phyloP scores from a whole-genome alignment of 305 asterid genomes.

The Caryopteris hybrid region DNA sequence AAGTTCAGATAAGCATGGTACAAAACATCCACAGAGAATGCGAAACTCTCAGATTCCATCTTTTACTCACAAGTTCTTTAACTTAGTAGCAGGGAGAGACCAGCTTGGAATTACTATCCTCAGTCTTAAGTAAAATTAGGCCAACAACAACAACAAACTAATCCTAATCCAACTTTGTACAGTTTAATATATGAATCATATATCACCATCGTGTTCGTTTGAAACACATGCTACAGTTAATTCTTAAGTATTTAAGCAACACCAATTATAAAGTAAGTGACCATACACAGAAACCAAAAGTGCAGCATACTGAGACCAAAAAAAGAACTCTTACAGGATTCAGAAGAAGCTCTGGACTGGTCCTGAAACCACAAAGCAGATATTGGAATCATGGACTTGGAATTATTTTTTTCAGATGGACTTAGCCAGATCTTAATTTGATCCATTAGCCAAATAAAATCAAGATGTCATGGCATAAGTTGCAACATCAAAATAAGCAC shows the following conservation, averaged over 20 bases:
- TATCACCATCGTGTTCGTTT: background rate
- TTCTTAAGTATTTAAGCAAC: background rate
- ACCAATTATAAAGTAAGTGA: background rate
- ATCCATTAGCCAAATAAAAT: constrained; percentile 14
- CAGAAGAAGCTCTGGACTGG: constrained; percentile 91
- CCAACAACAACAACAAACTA: background rate
- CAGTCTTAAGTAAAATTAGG: background rate
- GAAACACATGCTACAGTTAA: background rate
- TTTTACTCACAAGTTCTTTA: background rate
- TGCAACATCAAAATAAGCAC: constrained; percentile 6
- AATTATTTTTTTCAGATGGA: background rate
- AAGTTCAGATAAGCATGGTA: background rate
- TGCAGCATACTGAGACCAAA: constrained; percentile 19
- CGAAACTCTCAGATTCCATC: background rate
- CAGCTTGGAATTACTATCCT: background rate
- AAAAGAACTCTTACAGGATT: constrained; percentile 73
- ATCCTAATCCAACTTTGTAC: background rate
- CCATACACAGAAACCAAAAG: constrained; percentile 2
- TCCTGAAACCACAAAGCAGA: constrained; percentile 60
- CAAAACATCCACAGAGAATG: background rate
- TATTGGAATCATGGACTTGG: background rate
- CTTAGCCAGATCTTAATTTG: background rate
- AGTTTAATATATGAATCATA: background rate
- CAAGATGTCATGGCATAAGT: background rate
- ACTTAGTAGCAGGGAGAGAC: constrained; percentile 1